A percentile compares a stretch with the other conserved stretches of the same genome.
Conservation (phyloP, 306 rosid species). For the Malus domestica region ASM211411v1 NC_041799.1:1280001-1280500, state of each 20-base stretch:
- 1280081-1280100: not conserved
- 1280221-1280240: constrained; percentile 79
- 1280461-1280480: constrained; percentile 2
- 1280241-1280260: constrained; percentile 78
- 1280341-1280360: constrained; percentile 56
- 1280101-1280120: constrained; percentile 15
- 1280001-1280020: constrained; percentile 62
- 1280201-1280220: constrained; percentile 74
- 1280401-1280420: not conserved
- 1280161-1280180: not conserved
- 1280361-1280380: constrained; percentile 73
- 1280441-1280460: not conserved
- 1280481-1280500: not conserved
- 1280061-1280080: constrained; percentile 60
- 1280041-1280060: constrained; percentile 87
- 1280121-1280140: constrained; percentile 3
- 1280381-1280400: constrained; percentile 12
- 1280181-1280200: constrained; percentile 98
- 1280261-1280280: constrained; percentile 74
- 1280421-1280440: not conserved
- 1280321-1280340: constrained; percentile 38
- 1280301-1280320: constrained; percentile 62
- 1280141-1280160: constrained; percentile 14
- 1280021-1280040: constrained; percentile 86
- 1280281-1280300: constrained; percentile 83